Conservation (phyloP, 768 basidiomycete genomes). For the Lactarius tabidus region DNA sequence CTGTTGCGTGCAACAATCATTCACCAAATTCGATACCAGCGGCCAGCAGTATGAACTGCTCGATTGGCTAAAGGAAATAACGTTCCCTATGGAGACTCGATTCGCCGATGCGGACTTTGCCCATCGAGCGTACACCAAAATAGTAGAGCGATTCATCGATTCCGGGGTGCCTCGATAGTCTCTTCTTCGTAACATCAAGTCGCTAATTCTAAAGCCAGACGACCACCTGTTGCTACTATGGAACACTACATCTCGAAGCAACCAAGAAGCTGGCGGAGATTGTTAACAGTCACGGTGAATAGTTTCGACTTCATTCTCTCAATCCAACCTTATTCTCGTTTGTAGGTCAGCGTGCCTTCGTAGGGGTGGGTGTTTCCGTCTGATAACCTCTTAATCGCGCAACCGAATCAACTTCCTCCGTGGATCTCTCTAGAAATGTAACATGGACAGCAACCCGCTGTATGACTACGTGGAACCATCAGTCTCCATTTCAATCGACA, state of each 20-base stretch:
- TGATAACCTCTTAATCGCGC: background rate
- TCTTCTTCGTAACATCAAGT: background rate
- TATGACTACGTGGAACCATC: slow-evolving; percentile 67
- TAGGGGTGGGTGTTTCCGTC: slow-evolving; percentile 56
- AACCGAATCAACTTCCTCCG: background rate
- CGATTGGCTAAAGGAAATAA: slow-evolving; percentile 80
- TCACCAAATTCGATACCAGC: slow-evolving; percentile 35
- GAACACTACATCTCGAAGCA: slow-evolving; percentile 71
- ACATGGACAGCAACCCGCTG: slow-evolving; percentile 77
- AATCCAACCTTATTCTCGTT: background rate
- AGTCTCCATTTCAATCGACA: slow-evolving; percentile 50
- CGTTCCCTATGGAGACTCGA: slow-evolving; percentile 83
- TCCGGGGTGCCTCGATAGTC: slow-evolving; percentile 57
- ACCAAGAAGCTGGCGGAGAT: slow-evolving; percentile 81
- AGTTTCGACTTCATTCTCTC: background rate
- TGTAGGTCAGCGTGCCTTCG: slow-evolving; percentile 78
- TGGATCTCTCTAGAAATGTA: slow-evolving; percentile 61
- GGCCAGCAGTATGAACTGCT: slow-evolving; percentile 85
- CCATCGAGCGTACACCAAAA: slow-evolving; percentile 56
- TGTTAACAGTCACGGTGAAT: slow-evolving; percentile 54
- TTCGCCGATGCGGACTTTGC: slow-evolving; percentile 74
- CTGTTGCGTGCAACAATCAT: background rate
- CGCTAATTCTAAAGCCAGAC: slow-evolving; percentile 48
- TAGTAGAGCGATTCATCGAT: slow-evolving; percentile 67
- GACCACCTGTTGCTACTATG: slow-evolving; percentile 92